Evolutionary conservation across 352 stramenopile species (phyloP).

Genomic region (Pythium angustatum): DNA sequence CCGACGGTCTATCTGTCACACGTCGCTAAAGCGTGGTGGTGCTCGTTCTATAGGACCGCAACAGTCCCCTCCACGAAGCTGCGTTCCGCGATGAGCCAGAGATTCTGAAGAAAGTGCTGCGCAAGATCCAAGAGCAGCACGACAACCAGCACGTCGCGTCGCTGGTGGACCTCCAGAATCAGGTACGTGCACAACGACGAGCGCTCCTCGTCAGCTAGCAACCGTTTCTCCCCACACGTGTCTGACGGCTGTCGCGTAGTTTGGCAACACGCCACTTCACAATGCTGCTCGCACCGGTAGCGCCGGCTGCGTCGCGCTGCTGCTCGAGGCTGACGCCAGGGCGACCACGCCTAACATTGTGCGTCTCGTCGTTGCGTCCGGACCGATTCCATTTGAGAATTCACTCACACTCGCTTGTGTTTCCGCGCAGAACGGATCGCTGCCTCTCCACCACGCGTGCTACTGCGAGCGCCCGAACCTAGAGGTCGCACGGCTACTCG

Average conservation of each 20-base stretch:
- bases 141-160: slow-evolving; percentile 33
- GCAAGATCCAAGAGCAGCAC: slow-evolving; percentile 47
- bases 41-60: slow-evolving; percentile 49
- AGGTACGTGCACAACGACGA: too few relatives aligned
- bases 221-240: too few relatives aligned
- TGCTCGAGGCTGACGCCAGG: slow-evolving; percentile 54
- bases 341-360: slow-evolving; percentile 56
- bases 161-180: slow-evolving; percentile 63
- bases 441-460: slow-evolving; percentile 74
- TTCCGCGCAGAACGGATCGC: slow-evolving; percentile 55
- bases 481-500: slow-evolving; percentile 52
- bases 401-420: neutral
- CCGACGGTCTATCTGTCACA: too few relatives aligned
- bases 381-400: neutral
- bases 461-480: slow-evolving; percentile 67
- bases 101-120: slow-evolving; percentile 54
- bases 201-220: too few relatives aligned
- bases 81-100: slow-evolving; percentile 50
- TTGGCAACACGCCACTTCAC: slow-evolving; percentile 78
- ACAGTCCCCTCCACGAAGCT: slow-evolving; percentile 75
- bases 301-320: slow-evolving; percentile 43
- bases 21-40: neutral
- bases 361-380: slow-evolving; percentile 7
- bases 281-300: slow-evolving; percentile 65
- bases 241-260: slow-evolving; percentile 33